These are phyloP conservation scores for Aspergillus heteromorphus DNA, from an alignment of 495 filamentous ascomycete genomes.

Conservation along the genomic window DNA sequence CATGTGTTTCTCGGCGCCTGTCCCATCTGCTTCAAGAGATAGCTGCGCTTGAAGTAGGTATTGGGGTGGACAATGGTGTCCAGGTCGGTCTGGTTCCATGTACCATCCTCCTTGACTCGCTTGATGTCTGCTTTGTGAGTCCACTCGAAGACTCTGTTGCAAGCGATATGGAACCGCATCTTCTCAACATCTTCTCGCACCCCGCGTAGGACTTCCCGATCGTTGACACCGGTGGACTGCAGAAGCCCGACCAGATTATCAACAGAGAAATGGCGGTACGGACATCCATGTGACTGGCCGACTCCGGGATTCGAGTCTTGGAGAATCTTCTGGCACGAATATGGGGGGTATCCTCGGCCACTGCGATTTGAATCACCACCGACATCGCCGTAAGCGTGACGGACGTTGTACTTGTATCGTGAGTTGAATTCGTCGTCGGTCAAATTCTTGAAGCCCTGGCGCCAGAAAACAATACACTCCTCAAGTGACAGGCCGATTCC, in stretches of 20 bases:
- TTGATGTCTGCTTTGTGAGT: slow-evolving; percentile 82
- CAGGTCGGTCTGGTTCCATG: slow-evolving; percentile 71
- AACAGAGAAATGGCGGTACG: slow-evolving; percentile 83
- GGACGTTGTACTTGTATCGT: slow-evolving; percentile 93
- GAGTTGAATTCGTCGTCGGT: slow-evolving; percentile 92
- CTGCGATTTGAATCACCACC: slow-evolving; percentile 87
- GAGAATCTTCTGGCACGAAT: slow-evolving; percentile 90
- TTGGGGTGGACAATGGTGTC: slow-evolving; percentile 98
- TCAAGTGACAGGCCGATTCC: slow-evolving; percentile 88
- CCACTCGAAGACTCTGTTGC: slow-evolving; percentile 92
- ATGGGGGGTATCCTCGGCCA: slow-evolving; percentile 79
- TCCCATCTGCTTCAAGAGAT: slow-evolving; percentile 65
- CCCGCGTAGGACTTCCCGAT: slow-evolving; percentile 68
- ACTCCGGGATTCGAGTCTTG: slow-evolving; percentile 76
- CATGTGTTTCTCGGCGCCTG: slow-evolving; percentile 29
- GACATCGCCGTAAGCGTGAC: slow-evolving; percentile 89
- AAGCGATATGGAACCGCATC: slow-evolving; percentile 89
- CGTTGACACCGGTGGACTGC: slow-evolving; percentile 68
- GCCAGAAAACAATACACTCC: slow-evolving; percentile 94
- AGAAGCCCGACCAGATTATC: slow-evolving; percentile 79
- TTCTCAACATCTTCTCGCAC: slow-evolving; percentile 86
- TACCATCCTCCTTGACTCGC: slow-evolving; percentile 74
- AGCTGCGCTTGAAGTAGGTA: slow-evolving; percentile 94
- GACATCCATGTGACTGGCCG: slow-evolving; percentile 89
- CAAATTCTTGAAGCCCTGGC: slow-evolving; percentile 70